Evolutionary conservation across 148 eudicot species (phyloP), one percentile per base, ranked within the genome.

Genomic region (Selenicereus undatus): DNA sequence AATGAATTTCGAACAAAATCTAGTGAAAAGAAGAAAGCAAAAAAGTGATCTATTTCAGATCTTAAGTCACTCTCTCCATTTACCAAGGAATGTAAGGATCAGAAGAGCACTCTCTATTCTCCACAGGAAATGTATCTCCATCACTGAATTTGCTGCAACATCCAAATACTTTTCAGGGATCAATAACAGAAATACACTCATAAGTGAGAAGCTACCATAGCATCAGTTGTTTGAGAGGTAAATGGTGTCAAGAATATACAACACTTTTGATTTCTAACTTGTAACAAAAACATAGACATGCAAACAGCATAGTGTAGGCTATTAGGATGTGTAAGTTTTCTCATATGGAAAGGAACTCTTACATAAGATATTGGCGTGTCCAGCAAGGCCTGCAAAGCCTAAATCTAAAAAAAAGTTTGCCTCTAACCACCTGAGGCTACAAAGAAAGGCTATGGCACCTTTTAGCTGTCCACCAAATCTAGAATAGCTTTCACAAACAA

Each of bases 61-160:
- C 11, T 60, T 0, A 48, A 36, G 0, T 5, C 52, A 48, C 52
- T 24, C 62, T 45, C 42, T 73, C 79, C 64, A 86, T 97, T 89
- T 84, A 95, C 98, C 75, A 78, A 48, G 98, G 97, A 82, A 95
- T 86, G 85, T 88, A 93, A 79, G 88, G 88, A 83, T 81, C 84
- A 26, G 76, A 76, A 52, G 77, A 83, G 80, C 50, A 74, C 78
- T 71, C 79, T 21, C 75, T 74, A 69, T 76, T 74, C 75, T 81
- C 85, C 66, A 76, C 81, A 65, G 76, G 75, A 73, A 82, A 81
- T 70, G 85, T 71, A 74, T 86, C 90, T 79, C 81, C 88, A 75
- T 79, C 79, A 36, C 74, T 85, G 29, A 30, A 68, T 32, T 83
- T 86, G 79, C 81, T 54, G 64, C 98, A 91, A 77, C 86, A 86